Conservation (phyloP, 768 basidiomycete species). For the Russula emetica region DNA sequence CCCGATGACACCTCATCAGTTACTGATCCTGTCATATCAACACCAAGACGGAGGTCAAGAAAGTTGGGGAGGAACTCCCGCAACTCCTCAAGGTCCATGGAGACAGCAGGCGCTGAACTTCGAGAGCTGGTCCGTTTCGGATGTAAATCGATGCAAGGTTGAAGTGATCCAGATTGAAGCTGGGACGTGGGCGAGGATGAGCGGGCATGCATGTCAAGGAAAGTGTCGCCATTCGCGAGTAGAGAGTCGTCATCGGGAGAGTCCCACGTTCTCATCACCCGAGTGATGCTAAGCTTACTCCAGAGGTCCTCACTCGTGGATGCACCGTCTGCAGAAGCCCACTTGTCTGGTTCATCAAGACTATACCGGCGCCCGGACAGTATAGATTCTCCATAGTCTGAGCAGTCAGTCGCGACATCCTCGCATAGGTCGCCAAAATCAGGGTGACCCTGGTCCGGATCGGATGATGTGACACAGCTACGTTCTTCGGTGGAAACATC, state of each 20-base stretch:
- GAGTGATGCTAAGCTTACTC: slow-evolving; percentile 5
- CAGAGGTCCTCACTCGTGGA: slow-evolving; percentile 8
- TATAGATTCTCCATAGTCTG: slow-evolving; percentile 20
- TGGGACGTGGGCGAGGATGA: neutral
- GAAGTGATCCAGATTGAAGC: neutral
- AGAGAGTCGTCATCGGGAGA: neutral
- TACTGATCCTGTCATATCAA: neutral
- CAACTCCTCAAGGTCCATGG: slow-evolving; percentile 10
- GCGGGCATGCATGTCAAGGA: neutral
- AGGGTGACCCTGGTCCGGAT: neutral
- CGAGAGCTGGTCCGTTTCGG: neutral
- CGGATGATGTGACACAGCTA: neutral
- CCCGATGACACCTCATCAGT: neutral
- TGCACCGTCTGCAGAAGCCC: neutral
- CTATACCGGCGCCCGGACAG: neutral
- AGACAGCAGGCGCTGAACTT: neutral
- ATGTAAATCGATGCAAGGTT: neutral
- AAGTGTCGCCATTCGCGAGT: slow-evolving; percentile 1
- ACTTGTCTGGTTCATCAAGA: neutral
- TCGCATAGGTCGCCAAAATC: neutral
- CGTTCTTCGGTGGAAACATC: slow-evolving; percentile 11
- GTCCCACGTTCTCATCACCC: neutral
- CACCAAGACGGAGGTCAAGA: slow-evolving; percentile 22
- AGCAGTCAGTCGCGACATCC: slow-evolving; percentile 22
- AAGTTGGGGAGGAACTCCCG: slow-evolving; percentile 25